These are phyloP conservation scores for Mesotaenium endlicherianum DNA, from an alignment of 139 green algal species.

Conservation along the genomic window DNA sequence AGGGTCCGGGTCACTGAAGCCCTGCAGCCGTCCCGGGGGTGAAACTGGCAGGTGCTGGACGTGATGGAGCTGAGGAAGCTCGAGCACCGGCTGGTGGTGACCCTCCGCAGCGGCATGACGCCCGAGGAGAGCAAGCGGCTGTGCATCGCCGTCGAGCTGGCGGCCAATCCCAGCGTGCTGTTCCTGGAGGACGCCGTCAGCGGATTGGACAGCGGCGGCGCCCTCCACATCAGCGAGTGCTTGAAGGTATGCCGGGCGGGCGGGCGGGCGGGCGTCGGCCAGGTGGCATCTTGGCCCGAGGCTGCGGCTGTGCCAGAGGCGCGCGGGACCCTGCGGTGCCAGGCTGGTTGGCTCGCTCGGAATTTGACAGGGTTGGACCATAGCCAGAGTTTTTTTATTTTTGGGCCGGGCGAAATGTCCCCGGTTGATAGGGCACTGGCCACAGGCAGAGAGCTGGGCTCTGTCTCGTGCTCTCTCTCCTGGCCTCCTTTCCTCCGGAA, in stretches of 20 bases:
- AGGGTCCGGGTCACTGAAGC: too few relatives aligned
- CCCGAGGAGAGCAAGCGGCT: slow-evolving; percentile 85
- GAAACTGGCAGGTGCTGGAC: slow-evolving; percentile 8
- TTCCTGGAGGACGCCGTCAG: slow-evolving; percentile 56
- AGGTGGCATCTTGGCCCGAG: too few relatives aligned
- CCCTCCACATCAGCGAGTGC: neutral
- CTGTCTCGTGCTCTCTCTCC: too few relatives aligned
- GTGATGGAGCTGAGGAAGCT: neutral
- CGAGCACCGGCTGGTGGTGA: neutral
- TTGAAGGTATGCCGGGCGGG: neutral
- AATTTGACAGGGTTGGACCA: slow-evolving; percentile 2
- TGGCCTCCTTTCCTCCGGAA: too few relatives aligned
- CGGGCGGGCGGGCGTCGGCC: too few relatives aligned
- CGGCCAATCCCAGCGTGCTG: slow-evolving; percentile 63
- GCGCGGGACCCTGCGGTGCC: too few relatives aligned
- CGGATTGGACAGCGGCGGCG: neutral
- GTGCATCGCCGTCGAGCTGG: slow-evolving; percentile 86
- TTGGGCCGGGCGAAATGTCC: too few relatives aligned
- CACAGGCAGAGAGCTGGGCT: too few relatives aligned
- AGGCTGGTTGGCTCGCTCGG: neutral
- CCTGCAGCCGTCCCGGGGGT: too few relatives aligned
- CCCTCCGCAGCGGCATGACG: neutral
- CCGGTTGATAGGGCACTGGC: too few relatives aligned
- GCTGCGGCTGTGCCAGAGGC: too few relatives aligned
- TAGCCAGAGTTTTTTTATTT: too few relatives aligned